Evolutionary conservation across 2,329 filamentous ascomycete genomes (phyloP).

Genomic region (Aspergillus bombycis): DNA sequence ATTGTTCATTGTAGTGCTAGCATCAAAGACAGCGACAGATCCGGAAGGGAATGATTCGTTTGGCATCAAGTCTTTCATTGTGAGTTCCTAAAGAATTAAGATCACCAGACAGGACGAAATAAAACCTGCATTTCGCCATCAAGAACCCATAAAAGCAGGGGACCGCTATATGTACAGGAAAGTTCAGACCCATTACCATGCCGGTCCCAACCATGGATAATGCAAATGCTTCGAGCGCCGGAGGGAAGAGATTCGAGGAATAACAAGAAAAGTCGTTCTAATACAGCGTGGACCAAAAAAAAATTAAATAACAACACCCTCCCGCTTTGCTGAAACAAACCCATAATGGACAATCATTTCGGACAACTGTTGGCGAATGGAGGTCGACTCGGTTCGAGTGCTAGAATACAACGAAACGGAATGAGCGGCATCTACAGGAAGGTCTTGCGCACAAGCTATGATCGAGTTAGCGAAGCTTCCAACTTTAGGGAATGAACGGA

Average conservation of each 20-base stretch:
- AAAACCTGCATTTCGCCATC: slow-evolving; percentile 29
- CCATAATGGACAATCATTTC: slow-evolving; percentile 29
- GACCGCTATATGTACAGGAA: slow-evolving; percentile 49
- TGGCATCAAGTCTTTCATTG: slow-evolving; percentile 17
- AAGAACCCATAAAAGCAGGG: slow-evolving; percentile 34
- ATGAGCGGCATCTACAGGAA: slow-evolving; percentile 46
- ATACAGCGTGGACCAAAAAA: slow-evolving; percentile 39
- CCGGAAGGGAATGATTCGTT: background rate
- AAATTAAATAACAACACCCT: slow-evolving; percentile 29
- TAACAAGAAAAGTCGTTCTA: slow-evolving; percentile 38
- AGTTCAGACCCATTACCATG: slow-evolving; percentile 45
- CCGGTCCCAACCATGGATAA: slow-evolving; percentile 44
- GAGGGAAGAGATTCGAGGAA: slow-evolving; percentile 46
- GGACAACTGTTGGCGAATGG: slow-evolving; percentile 23
- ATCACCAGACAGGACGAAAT: slow-evolving; percentile 29
- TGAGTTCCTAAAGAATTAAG: slow-evolving; percentile 37
- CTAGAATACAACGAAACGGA: slow-evolving; percentile 19
- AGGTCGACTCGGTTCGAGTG: slow-evolving; percentile 19
- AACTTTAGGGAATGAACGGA: slow-evolving; percentile 14
- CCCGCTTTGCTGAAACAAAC: slow-evolving; percentile 31
- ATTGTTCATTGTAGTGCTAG: background rate
- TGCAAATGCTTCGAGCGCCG: slow-evolving; percentile 48
- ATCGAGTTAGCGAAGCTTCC: slow-evolving; percentile 14
- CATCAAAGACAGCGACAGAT: background rate
- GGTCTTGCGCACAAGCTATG: slow-evolving; percentile 55